Percentiles rank a stretch among this genome's conserved stretches.
Conservation (phyloP, 2,329 filamentous ascomycete species). For the Nigrospora sphaerica region DNA sequence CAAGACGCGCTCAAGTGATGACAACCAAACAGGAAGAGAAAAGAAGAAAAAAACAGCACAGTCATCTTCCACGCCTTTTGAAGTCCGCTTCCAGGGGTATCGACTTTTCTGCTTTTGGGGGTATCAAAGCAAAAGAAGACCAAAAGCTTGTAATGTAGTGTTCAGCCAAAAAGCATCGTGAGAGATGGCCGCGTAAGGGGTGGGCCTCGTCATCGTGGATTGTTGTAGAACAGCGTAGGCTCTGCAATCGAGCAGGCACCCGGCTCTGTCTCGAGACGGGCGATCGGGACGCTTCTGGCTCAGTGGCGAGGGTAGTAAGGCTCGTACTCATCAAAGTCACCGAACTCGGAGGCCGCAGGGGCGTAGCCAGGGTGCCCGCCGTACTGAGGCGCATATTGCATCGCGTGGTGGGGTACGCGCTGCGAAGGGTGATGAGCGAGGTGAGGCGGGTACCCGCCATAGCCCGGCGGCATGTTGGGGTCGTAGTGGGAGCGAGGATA, state of each 20-base stretch:
- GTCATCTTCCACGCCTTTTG: constrained; percentile 4
- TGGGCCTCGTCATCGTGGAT: no score
- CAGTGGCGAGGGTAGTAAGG: neutral
- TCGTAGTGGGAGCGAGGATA: constrained; percentile 19
- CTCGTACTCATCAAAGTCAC: neutral
- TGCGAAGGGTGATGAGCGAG: constrained; percentile 6
- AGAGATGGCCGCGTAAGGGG: no score
- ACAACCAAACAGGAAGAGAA: constrained; percentile 9
- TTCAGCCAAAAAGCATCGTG: no score
- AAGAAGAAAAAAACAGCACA: constrained; percentile 6
- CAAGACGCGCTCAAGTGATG: constrained; percentile 8
- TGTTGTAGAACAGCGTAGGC: no score
- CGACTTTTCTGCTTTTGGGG: constrained; percentile 5
- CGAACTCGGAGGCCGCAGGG: neutral
- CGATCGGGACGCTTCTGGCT: neutral
- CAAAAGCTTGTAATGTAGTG: constrained; percentile 1
- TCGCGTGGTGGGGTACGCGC: neutral
- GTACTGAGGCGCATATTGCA: constrained; percentile 3
- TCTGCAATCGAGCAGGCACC: no score
- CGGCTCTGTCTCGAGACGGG: no score
- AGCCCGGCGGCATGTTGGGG: constrained; percentile 4
- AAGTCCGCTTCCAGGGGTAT: constrained; percentile 12
- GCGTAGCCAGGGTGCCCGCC: neutral
- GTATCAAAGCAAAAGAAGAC: neutral
- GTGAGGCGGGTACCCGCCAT: constrained; percentile 9